Conservation (phyloP, 139 green algal species). For the Volvox africanus region DNA sequence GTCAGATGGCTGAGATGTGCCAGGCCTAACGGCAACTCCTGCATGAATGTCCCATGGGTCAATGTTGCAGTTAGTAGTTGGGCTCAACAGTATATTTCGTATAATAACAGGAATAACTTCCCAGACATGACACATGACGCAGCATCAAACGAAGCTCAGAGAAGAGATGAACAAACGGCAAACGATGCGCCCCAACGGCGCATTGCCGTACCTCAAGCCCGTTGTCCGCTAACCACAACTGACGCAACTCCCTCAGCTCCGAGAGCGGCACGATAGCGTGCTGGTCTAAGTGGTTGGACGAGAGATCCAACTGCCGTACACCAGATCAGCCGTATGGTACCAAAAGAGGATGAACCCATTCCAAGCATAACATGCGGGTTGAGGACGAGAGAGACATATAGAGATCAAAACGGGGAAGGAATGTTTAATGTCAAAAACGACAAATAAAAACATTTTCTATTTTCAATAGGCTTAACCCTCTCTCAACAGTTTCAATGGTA, state of each 20-base stretch:
- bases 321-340: not conserved
- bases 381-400: not conserved
- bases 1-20: slow-evolving; percentile 1
- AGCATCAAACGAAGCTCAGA: too few species aligned
- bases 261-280: slow-evolving; percentile 18
- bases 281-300: slow-evolving; percentile 35
- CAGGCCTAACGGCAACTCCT: slow-evolving; percentile 29
- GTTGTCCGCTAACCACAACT: slow-evolving; percentile 27
- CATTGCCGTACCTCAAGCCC: not conserved
- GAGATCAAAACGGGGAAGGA: not conserved
- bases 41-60: not conserved
- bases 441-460: too few species aligned
- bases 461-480: too few species aligned
- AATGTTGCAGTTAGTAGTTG: not conserved
- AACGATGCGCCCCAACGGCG: not conserved
- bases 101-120: not conserved
- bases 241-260: slow-evolving; percentile 11
- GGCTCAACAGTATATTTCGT: not conserved
- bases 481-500: too few species aligned
- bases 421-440: too few species aligned
- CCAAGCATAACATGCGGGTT: too few species aligned
- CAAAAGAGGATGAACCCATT: too few species aligned
- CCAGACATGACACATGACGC: too few species aligned
- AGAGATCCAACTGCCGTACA: slow-evolving; percentile 28
- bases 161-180: too few species aligned